A percentile compares a stretch with the other conserved stretches of the same genome.
Evolutionary conservation across 1,284 basidiomycete species (phyloP).

Genomic region (Tetrapyrgos nigripes): DNA sequence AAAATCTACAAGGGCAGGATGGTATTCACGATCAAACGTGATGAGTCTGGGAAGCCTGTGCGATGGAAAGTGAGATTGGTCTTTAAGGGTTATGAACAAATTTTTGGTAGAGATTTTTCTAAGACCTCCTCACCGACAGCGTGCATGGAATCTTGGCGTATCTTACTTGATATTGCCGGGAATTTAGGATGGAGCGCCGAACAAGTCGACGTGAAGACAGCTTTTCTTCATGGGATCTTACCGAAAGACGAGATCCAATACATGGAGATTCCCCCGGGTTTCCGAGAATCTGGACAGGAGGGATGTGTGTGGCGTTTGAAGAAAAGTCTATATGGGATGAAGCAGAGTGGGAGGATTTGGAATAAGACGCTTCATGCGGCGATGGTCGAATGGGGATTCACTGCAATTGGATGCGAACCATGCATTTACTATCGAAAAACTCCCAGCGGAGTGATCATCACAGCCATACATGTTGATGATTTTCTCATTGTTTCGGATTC

Average conservation of each 20-base stretch:
- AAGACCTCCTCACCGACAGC: no score
- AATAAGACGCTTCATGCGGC: no score
- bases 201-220: slow-evolving; percentile 36
- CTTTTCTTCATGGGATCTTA: slow-evolving; percentile 28
- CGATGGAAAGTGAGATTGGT: not conserved
- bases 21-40: slow-evolving; percentile 1
- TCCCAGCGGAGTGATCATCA: no score
- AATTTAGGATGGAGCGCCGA: not conserved
- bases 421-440: no score
- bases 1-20: not conserved
- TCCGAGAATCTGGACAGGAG: not conserved
- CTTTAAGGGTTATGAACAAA: not conserved
- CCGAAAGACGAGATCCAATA: slow-evolving; percentile 21
- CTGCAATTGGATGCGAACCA: no score
- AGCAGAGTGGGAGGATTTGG: no score
- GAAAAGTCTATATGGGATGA: no score
- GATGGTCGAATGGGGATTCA: no score
- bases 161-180: not conserved
- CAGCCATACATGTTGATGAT: no score
- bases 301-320: no score
- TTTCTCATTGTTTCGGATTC: no score
- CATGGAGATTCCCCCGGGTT: slow-evolving; percentile 28
- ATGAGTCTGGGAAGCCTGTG: not conserved
- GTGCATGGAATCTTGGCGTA: not conserved
- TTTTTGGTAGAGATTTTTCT: not conserved